Base-by-base conservation (phyloP, 2,329 filamentous ascomycete genomes). In the Dactylellina leptospora region DNA sequence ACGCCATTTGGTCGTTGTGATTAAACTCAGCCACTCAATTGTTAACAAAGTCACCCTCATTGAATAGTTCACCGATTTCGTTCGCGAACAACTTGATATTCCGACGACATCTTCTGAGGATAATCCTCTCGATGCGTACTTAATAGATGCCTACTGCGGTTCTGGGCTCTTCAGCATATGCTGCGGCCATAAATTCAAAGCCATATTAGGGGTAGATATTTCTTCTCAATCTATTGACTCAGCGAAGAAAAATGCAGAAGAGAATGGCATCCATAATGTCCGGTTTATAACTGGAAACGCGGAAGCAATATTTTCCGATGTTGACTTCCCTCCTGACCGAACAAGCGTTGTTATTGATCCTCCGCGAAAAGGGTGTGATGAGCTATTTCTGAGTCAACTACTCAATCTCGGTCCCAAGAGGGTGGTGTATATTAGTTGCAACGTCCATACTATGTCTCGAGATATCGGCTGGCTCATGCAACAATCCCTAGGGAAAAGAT, bases 61-160 rank as follows among this genome's bases (percentile, higher is more conserved):
- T 42, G 22, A 40, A 48, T 28, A 77, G 68, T 76, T 78, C 61
- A 75, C 74, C 33, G 48, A 62, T 45, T 75, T 76, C 51, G 74
- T 76, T 51, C 70, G 69, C 33, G 74, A 76, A n/a, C 78, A 78
- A 33, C 73, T 78, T 45, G 56, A 74, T 36, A 75, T 76, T 28
- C 74, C 84, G 1, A 30, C 76, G 76, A 54, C 78, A 60, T 77
- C 76, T 69, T 25, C 80, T 68, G 77, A 80, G 73, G 74, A 74
- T 48, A 74, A 76, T 8, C 80, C 81, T 55, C 70, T 75, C 25
- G 88, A 96, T 81, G 90, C 89, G 76, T 92, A 96, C 81, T 88
- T 99, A 45, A 93, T 99, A 76, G 95, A 99, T 82, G 95, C 95
- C 60, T 99, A 99, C 84, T 99, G 91, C 11, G 95, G 95, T 79